A percentile compares a stretch with the other conserved stretches of the same genome.
These are phyloP conservation scores for Typha latifolia DNA, from an alignment of 176 grass and related monocot genomes.

Conservation along the genomic window DNA sequence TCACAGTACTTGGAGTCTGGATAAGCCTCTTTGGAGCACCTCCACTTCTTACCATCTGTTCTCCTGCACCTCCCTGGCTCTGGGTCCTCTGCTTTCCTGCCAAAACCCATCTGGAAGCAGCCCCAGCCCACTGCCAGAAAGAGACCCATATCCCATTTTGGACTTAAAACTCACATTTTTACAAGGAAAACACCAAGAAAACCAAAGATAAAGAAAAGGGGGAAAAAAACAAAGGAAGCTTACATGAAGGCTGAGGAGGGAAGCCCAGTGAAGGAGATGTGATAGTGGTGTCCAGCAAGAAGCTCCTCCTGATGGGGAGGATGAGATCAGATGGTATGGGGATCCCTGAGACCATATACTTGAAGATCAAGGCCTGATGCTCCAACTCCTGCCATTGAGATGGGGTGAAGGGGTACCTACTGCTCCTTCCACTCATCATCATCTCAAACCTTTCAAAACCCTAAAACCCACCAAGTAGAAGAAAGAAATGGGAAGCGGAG, in stretches of 20 bases:
- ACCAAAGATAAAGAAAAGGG: neutral
- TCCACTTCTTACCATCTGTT: constrained; percentile 97
- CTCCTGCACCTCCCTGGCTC: constrained; percentile 84
- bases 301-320: constrained; percentile 67
- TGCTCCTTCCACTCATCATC: constrained; percentile 57
- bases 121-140: constrained; percentile 63
- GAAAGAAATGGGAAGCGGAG: neutral
- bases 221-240: neutral
- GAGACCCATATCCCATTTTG: neutral
- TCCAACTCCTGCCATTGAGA: constrained; percentile 97
- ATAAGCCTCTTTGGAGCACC: constrained; percentile 88
- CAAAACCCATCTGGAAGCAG: constrained; percentile 64
- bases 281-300: constrained; percentile 64
- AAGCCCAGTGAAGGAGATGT: constrained; percentile 66
- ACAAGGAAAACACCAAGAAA: neutral
- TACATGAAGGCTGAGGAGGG: constrained; percentile 61
- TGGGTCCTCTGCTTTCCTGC: constrained; percentile 70
- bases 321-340: constrained; percentile 85
- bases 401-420: constrained; percentile 74
- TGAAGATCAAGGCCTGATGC: constrained; percentile 94
- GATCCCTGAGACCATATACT: constrained; percentile 75
- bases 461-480: neutral
- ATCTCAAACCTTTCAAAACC: constrained; percentile 18
- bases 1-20: constrained; percentile 98
- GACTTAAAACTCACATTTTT: neutral